phyloP scores from a whole-genome alignment of 148 eudicot genomes.

The Euryodendron excelsum region DNA sequence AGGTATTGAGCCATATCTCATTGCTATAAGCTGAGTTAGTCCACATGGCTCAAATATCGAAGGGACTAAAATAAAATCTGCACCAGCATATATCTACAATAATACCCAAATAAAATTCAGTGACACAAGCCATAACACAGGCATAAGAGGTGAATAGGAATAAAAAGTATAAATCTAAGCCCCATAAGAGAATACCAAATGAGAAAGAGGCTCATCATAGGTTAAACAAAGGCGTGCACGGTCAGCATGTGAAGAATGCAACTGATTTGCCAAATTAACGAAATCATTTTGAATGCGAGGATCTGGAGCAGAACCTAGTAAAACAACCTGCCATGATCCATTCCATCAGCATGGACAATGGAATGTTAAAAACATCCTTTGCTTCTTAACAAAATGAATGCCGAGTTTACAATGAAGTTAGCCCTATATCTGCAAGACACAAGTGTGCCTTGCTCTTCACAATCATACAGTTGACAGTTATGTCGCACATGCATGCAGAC shows the following conservation, averaged over 20 bases:
- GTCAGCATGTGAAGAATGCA: conserved; percentile 80
- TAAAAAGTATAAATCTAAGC: background rate
- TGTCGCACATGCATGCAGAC: too few relatives aligned
- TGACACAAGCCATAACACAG: background rate
- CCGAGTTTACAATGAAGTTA: background rate
- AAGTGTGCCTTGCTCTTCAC: background rate
- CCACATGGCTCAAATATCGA: conserved; percentile 99
- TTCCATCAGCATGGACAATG: background rate
- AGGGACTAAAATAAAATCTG: conserved; percentile 94
- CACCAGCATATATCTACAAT: conserved; percentile 89
- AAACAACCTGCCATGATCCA: conserved; percentile 53
- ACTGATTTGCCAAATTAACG: conserved; percentile 67
- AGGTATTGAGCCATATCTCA: conserved; percentile 97
- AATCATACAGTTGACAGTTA: too few relatives aligned
- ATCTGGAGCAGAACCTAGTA: conserved; percentile 95
- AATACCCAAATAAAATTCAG: conserved; percentile 3
- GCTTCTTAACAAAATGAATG: background rate
- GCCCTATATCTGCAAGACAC: background rate
- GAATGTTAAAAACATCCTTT: background rate
- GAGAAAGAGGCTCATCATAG: conserved; percentile 97
- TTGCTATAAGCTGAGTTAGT: conserved; percentile 91
- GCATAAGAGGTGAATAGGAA: background rate
- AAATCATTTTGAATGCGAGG: conserved; percentile 86
- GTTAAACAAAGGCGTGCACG: conserved; percentile 89
- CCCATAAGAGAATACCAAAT: conserved; percentile 58